Conservation (phyloP, 2,329 filamentous ascomycete genomes). For the Blumeria graminis region DNA sequence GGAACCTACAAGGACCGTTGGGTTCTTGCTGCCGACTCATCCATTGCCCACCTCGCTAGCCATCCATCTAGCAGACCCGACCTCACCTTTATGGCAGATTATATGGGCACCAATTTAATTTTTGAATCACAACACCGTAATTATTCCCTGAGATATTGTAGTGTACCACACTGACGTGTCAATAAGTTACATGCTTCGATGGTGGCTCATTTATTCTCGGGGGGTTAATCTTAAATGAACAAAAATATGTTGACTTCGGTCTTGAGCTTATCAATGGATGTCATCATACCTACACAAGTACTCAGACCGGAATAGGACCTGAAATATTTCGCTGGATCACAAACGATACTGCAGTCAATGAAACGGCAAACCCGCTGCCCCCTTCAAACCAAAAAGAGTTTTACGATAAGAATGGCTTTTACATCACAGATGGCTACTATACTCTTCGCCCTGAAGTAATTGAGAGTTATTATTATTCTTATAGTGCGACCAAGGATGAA, state of each 20-base stretch:
- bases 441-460: constrained; percentile 58
- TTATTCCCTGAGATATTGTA: background rate
- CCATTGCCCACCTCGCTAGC: constrained; percentile 44
- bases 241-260: constrained; percentile 50
- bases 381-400: constrained; percentile 28
- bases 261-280: constrained; percentile 48
- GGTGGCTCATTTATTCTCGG: constrained; percentile 72
- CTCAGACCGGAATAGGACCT: constrained; percentile 51
- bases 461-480: constrained; percentile 72
- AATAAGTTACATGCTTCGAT: constrained; percentile 50
- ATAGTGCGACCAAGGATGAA: constrained; percentile 47
- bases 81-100: constrained; percentile 45
- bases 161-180: constrained; percentile 2
- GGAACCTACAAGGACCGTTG: constrained; percentile 45
- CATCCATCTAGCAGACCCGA: constrained; percentile 42
- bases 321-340: constrained; percentile 43
- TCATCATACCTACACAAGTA: constrained; percentile 45
- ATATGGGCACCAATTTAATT: constrained; percentile 20
- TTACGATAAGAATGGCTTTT: constrained; percentile 47
- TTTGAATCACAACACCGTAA: constrained; percentile 22
- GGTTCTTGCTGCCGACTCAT: constrained; percentile 50
- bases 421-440: constrained; percentile 35
- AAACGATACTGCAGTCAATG: constrained; percentile 16
- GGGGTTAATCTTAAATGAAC: constrained; percentile 39
- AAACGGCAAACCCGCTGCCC: constrained; percentile 17